A percentile compares a stretch with the other conserved stretches of the same genome.
These are phyloP conservation scores for Condylostoma magnum DNA, from an alignment of 169 alveolate species.

Conservation along the genomic window DNA sequence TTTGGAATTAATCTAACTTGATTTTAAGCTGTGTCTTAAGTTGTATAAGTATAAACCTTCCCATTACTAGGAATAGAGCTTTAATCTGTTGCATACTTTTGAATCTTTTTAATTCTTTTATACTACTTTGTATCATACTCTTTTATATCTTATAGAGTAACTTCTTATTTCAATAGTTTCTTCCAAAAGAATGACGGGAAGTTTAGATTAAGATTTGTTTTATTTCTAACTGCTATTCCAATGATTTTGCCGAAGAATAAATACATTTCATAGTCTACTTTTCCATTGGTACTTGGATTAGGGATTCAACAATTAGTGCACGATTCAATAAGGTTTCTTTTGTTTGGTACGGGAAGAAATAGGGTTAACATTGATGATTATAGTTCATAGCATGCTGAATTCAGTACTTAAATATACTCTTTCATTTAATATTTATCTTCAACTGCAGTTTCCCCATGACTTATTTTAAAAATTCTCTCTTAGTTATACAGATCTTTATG, in stretches of 20 bases:
- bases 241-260: constrained; percentile 75
- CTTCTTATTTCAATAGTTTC: constrained; percentile 54
- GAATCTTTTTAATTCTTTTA: constrained; percentile 60
- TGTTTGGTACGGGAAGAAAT: constrained; percentile 67
- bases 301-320: constrained; percentile 67
- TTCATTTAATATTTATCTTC: constrained; percentile 90
- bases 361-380: constrained; percentile 43
- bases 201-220: constrained; percentile 68
- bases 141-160: constrained; percentile 62
- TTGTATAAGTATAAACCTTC: not conserved
- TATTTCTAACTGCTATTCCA: constrained; percentile 84
- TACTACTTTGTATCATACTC: constrained; percentile 70
- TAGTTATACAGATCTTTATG: too few species aligned
- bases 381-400: constrained; percentile 49
- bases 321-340: constrained; percentile 64
- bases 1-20: constrained; percentile 56
- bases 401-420: constrained; percentile 47
- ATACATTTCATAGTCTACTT: constrained; percentile 61
- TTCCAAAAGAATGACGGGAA: constrained; percentile 84
- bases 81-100: constrained; percentile 13
- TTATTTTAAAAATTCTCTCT: constrained; percentile 40
- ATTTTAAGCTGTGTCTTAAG: constrained; percentile 36
- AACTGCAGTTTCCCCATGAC: constrained; percentile 86
- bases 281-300: constrained; percentile 62
- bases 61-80: not conserved